phyloP scores from a whole-genome alignment of 2,329 filamentous ascomycete species.

The Aspergillus jensenii region DNA sequence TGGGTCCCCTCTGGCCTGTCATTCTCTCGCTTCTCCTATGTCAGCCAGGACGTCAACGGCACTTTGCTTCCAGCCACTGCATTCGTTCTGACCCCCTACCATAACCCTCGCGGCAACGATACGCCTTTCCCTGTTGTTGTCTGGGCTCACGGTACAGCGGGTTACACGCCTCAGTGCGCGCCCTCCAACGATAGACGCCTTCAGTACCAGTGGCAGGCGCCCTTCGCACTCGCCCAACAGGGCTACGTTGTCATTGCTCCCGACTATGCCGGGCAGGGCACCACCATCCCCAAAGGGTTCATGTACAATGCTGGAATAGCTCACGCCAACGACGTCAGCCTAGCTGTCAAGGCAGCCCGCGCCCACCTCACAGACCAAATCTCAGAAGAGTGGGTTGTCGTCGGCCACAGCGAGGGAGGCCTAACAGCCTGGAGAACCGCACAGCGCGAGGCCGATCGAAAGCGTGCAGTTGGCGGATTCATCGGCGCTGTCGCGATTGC shows the following conservation, averaged over 20 bases:
- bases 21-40: conserved; percentile 52
- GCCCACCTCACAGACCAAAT: conserved; percentile 42
- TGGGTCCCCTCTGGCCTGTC: conserved; percentile 17
- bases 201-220: conserved; percentile 42
- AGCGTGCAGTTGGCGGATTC: conserved; percentile 6
- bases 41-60: conserved; percentile 47
- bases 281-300: conserved; percentile 34
- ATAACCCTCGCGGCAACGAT: conserved; percentile 15
- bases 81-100: conserved; percentile 53
- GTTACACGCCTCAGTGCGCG: conserved; percentile 38
- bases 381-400: conserved; percentile 3
- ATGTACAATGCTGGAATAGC: conserved; percentile 41
- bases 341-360: conserved; percentile 49
- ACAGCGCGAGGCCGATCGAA: conserved; percentile 1
- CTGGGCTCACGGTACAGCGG: conserved; percentile 50
- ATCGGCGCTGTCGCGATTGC: conserved; percentile 9
- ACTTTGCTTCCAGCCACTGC: conserved; percentile 50
- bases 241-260: conserved; percentile 36
- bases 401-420: conserved; percentile 8
- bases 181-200: conserved; percentile 45
- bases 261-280: conserved; percentile 25
- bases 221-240: conserved; percentile 41
- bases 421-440: not conserved
- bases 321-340: conserved; percentile 46
- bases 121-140: conserved; percentile 29